Evolutionary conservation across 179 eudicot genomes (phyloP), one percentile per base, ranked within the genome.

Genomic region (Nepenthes alata): DNA sequence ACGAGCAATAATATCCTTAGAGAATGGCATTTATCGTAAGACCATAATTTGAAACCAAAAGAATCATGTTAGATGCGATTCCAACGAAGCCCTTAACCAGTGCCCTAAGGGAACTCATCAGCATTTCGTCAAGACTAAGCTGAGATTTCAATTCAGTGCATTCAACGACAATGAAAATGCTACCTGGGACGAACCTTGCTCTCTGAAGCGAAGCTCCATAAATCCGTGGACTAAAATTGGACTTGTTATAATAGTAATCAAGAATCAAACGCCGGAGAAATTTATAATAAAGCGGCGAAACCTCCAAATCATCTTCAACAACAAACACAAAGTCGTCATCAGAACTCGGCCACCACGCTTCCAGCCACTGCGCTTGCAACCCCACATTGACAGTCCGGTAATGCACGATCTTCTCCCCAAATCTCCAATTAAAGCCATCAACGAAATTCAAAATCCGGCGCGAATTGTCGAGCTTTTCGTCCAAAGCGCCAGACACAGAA

Each of bases 111-210:
- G 8, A 4, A 41, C 45, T 41, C 5, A 41, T 41, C 8, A 41
- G 6, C 49, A 60, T 35, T 39, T 25, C 25, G 25, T 25, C 25
- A 25, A 25, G 25, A 25, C 25, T 25, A 25, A 25, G 25, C 25
- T 25, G 25, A 25, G 25, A 25, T 25, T 25, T 25, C 25, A 3
- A 60, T 60, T 61, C 39, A 58, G 10, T 44, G 10, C 47, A 44
- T 44, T 44, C 7, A 12, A 3, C 11, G 14, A 14, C 35, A 12
- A 62, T 8, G 6, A 11, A 73, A 72, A 61, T 12, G 69, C 37
- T 85, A 94, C 99, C 96, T 85, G 99, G 96, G 49, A 94, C 97
- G 67, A 90, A 87, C 85, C 97, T 85, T 41, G 99, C 94, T 63
- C 98, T 69, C 75, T 93, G 98, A 75, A 93, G 74, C 0, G 98